Evolutionary conservation across 106 monocot species (phyloP), one percentile per base, ranked within the genome.

Genomic region (Iris macrosiphon): DNA sequence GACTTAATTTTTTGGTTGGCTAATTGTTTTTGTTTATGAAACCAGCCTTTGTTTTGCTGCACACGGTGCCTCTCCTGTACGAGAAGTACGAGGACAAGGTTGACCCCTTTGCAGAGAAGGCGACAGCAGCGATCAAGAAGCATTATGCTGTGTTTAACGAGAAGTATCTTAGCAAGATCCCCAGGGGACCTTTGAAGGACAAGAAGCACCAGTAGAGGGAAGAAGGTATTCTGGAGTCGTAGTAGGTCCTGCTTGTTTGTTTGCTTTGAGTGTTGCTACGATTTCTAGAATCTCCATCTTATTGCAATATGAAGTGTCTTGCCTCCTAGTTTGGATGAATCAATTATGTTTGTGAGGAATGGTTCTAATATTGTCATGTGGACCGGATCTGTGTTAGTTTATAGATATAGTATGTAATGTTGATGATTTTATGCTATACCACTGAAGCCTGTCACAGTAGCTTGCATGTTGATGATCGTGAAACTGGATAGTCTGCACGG

Each of bases 1-100:
- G 7, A 26, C 22, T 30, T 10, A 9, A 15, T 53, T 24, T 25
- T 44, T 23, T 26, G 23, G 29, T 24, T 29, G 7, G 19, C 15
- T 49, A 6, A 31, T 34, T 24, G 3, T 42, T 8, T 44, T 69
- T 27, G 0, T 45, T 35, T 35, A 11, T 40, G 13, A 17, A 10
- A 43, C 30, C 76, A 82, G 76, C 53, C 11, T 65, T 77, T 66
- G 65, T 77, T 30, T 37, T 66, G 43, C 66, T 73, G 38, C 77
- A 77, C 50, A 77, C 73, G 2, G 61, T 77, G 41, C 82, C 77
- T 14, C 57, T 73, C 31, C 49, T 83, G 17, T 82, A 77, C 35
- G 82, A 78, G 66, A 78, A 78, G 43, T 83, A 78, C 21, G 70
- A 83, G 19, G 67, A 66, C 70, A 42, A 70, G 6, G 49, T 78